Evolutionary conservation across 768 basidiomycete species (phyloP), one percentile per base, ranked within the genome.

Genomic region (Amanita jacksonii): DNA sequence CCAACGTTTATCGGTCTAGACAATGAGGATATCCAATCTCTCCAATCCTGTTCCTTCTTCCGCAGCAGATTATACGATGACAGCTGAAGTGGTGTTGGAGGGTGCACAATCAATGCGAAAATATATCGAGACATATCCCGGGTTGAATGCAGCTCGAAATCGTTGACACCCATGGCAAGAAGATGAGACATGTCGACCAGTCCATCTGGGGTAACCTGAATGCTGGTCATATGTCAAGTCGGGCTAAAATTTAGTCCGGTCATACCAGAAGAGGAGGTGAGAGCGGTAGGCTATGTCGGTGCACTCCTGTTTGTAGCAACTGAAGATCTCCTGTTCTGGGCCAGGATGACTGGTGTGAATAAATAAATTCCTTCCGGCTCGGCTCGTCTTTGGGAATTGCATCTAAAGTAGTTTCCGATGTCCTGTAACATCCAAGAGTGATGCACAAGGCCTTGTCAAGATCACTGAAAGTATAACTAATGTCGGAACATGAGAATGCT

Each of bases 141-240:
- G 23, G 51, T 54, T 41, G 76, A 76, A 24, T 48, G 52, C 24
- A 80, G 60, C 45, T 66, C 58, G 7, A 79, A 52, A 1, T 43
- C 57, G 49, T 78, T 78, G 7, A 53, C 33, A 15, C 75, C 77
- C 0, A 40, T 30, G 13, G 47, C 52, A 18, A 74, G 47, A 42
- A 72, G 67, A 13, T 62, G 61, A 2, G 75, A 74, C 8, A 81
- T 37, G 48, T 81, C 78, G 16, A 79, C 65, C 13, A 72, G 58
- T 47, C 62, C 65, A 35, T 78, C 67, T 1, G 69, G 61, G 5
- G 68, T 72, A 19, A 69, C 47, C 76, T 77, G 18, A 34, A 37
- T 20, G 25, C 13, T 36, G 23, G 7, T 43, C 24, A 45, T 12
- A 35, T 24, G 5, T 34, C 13, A n/a, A 8, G 9, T 7, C 15